phyloP scores from a whole-genome alignment of 257 asterid species.

The Nicotiana noctiflora region DNA sequence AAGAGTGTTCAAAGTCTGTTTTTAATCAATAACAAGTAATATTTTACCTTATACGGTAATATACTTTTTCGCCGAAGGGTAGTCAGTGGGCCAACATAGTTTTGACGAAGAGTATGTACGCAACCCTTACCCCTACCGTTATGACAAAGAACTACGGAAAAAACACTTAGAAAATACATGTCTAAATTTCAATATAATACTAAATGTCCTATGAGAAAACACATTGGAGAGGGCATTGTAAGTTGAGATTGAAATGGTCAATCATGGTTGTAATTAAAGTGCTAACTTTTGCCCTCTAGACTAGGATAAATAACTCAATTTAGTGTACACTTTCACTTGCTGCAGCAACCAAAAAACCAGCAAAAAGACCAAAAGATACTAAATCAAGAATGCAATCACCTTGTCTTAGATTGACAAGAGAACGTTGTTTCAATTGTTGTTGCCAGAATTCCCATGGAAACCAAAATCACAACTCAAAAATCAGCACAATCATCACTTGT shows the following conservation, averaged over 20 bases:
- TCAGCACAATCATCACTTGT: slow-evolving; percentile 11
- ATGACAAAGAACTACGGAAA: too few relatives aligned
- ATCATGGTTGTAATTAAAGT: neutral
- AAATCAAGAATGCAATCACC: slow-evolving; percentile 37
- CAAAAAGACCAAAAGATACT: slow-evolving; percentile 2
- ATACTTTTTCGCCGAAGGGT: too few relatives aligned
- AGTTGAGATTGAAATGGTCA: slow-evolving; percentile 10
- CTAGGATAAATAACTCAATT: neutral
- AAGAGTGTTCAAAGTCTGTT: too few relatives aligned
- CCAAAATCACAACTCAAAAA: neutral
- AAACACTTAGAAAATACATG: neutral
- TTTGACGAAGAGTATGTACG: too few relatives aligned
- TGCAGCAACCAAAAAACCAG: neutral
- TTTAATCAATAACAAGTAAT: too few relatives aligned
- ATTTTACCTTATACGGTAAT: too few relatives aligned
- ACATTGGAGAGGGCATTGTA: neutral
- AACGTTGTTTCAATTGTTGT: slow-evolving; percentile 45
- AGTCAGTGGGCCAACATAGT: too few relatives aligned
- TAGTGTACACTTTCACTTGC: neutral
- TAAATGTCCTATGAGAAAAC: neutral
- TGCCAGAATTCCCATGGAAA: slow-evolving; percentile 19
- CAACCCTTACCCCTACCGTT: too few relatives aligned
- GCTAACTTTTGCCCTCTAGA: neutral
- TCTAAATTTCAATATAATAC: neutral
- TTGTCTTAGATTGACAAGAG: slow-evolving; percentile 48